Conservation (phyloP, 2,329 filamentous ascomycete genomes). For the Cladosporium phlei region DNA sequence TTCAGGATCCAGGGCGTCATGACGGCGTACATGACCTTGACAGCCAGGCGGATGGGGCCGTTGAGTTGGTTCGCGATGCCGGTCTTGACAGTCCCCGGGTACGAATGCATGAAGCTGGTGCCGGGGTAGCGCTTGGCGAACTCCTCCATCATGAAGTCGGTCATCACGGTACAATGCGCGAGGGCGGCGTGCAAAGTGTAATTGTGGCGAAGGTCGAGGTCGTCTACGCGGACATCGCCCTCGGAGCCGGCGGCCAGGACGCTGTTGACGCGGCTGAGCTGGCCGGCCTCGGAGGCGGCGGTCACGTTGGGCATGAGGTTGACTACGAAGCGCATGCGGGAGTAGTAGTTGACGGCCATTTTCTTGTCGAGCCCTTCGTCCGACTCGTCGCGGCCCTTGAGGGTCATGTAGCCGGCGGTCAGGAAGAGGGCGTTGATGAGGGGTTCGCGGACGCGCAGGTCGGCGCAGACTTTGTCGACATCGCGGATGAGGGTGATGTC, state of each 20-base stretch:
- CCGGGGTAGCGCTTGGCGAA: conserved; percentile 44
- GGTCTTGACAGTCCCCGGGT: conserved; percentile 46
- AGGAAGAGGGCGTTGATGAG: conserved; percentile 54
- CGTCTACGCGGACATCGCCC: conserved; percentile 43
- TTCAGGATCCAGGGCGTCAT: conserved; percentile 37
- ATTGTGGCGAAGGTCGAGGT: conserved; percentile 42
- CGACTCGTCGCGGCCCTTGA: conserved; percentile 46
- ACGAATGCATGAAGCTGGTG: conserved; percentile 48
- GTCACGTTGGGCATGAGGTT: conserved; percentile 55
- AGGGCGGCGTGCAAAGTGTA: conserved; percentile 34
- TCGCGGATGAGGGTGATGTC: conserved; percentile 39
- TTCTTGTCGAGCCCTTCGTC: conserved; percentile 53
- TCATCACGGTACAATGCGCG: conserved; percentile 43
- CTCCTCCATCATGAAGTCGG: conserved; percentile 50
- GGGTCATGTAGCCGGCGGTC: conserved; percentile 45
- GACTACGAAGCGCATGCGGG: conserved; percentile 52
- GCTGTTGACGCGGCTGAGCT: conserved; percentile 51
- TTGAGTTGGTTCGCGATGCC: conserved; percentile 37
- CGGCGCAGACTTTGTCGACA: conserved; percentile 41
- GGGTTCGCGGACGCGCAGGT: conserved; percentile 48
- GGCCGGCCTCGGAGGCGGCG: conserved; percentile 33
- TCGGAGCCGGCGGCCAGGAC: conserved; percentile 53
- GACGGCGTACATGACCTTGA: conserved; percentile 33
- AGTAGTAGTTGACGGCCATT: conserved; percentile 52
- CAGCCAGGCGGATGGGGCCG: conserved; percentile 30